These are phyloP conservation scores for Tetrahymena elliotti DNA, from an alignment of 73 alveolate species.

Conservation along the genomic window DNA sequence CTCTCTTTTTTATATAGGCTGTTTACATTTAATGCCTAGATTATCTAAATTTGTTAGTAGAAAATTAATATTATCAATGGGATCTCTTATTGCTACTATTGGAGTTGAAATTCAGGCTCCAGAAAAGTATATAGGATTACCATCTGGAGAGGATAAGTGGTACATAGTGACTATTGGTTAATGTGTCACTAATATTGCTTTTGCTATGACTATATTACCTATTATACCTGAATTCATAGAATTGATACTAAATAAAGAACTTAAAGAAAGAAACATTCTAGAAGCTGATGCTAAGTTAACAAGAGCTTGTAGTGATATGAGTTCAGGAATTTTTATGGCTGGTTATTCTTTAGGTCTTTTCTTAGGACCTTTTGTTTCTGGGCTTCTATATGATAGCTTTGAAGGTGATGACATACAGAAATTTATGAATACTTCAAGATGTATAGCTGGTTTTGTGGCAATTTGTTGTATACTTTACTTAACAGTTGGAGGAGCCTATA, in stretches of 20 bases:
- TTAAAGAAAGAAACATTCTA: not conserved
- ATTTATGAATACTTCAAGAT: not conserved
- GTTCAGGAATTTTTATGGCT: slow-evolving; percentile 37
- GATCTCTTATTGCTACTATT: not conserved
- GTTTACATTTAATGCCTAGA: not conserved
- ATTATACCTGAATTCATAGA: not conserved
- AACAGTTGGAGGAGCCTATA: not conserved
- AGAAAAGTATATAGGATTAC: not conserved
- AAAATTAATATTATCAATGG: not conserved
- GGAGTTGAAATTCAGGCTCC: not conserved
- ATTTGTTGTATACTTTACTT: not conserved
- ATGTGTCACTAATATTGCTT: not conserved
- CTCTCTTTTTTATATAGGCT: not conserved
- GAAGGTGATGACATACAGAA: not conserved
- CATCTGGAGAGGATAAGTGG: not conserved
- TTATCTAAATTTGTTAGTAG: not conserved
- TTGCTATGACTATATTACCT: not conserved
- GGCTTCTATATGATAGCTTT: slow-evolving; percentile 26
- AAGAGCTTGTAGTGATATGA: slow-evolving; percentile 10
- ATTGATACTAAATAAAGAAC: not conserved
- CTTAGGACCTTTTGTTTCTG: slow-evolving; percentile 32
- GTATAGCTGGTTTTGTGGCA: not conserved
- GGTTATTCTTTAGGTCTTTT: slow-evolving; percentile 26
- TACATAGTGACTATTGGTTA: not conserved
- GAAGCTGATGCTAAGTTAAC: not conserved